These are phyloP conservation scores for Lactarius indigo DNA, from an alignment of 768 basidiomycete species.

Conservation along the genomic window DNA sequence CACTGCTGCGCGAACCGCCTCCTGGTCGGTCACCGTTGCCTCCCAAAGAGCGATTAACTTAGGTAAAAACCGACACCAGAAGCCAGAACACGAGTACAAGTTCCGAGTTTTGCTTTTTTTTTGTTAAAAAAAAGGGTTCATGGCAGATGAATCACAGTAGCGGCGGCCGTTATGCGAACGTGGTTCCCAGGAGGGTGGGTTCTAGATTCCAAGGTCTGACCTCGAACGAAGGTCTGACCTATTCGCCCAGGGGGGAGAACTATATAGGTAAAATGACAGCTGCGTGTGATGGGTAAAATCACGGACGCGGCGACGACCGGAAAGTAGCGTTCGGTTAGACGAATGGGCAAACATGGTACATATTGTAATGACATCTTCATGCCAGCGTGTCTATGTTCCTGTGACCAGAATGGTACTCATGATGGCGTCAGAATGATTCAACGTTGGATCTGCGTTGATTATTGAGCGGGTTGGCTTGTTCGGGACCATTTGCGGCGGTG, in stretches of 20 bases:
- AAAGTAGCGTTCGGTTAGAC: not conserved
- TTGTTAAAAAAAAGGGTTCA: not conserved
- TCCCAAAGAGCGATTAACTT: not conserved
- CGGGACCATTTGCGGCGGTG: not conserved
- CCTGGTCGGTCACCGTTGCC: not conserved
- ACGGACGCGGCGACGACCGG: not conserved
- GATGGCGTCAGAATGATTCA: not conserved
- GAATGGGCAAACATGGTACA: not conserved
- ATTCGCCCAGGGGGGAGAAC: not conserved
- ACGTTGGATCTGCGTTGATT: not conserved
- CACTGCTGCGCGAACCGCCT: not conserved
- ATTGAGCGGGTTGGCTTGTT: not conserved
- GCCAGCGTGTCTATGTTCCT: not conserved
- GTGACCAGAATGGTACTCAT: not conserved
- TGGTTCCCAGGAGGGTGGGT: not conserved
- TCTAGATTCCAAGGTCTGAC: not conserved
- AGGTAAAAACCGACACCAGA: not conserved
- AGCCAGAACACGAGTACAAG: not conserved
- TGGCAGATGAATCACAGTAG: not conserved
- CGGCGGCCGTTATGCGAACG: not conserved
- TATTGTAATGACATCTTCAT: not conserved
- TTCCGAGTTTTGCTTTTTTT: not conserved
- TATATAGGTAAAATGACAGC: not conserved
- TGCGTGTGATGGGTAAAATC: not conserved
- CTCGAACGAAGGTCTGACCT: not conserved